Evolutionary conservation across 192 early-diverging fungal species (phyloP), one percentile per base, ranked within the genome.

Genomic region (Coemansia sp.): DNA sequence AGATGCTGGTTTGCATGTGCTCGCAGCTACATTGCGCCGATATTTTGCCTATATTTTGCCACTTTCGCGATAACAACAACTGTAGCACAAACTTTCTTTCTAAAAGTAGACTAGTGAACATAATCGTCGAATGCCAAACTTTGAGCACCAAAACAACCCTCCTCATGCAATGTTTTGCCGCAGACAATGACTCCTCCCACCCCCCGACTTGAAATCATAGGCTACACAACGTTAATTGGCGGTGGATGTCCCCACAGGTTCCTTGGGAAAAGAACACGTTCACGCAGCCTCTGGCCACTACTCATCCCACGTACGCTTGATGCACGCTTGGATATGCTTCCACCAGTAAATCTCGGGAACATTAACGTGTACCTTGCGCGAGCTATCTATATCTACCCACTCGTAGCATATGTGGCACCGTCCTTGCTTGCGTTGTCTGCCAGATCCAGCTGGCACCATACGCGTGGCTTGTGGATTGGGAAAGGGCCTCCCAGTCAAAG

Each of bases 341-440:
- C 84, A 85, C 84, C 84, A 85, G 57, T 79, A 82, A 42, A 85
- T 85, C 51, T 85, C 64, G 1, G 80, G 84, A 10, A 82, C 80
- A 19, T 85, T 85, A 37, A 82, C 76, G 44, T 53, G 55, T 27
- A 76, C 62, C 32, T 73, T 67, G 37, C 78, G 65, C 25, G 74
- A 57, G 65, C 76, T 82, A 42, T 79, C 80, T 5, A 72, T 66
- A 15, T 64, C 51, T 23, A 85, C 74, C 85, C 85, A 86, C 42
- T 63, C 11, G 5, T 64, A 37, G 69, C 85, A 86, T 2, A 78
- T 45, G 36, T 74, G 72, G 45, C 85, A 86, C 38, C 63, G 71
- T 4, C 85, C 85, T 62, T 86, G 76, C 17, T 23, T 41, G n/a
- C 75, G 65, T 3, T 27, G 29, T 41, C 69, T 68, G 0, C 60